phyloP scores from a whole-genome alignment of 805 yeast genomes.

The Lipomyces kockii region DNA sequence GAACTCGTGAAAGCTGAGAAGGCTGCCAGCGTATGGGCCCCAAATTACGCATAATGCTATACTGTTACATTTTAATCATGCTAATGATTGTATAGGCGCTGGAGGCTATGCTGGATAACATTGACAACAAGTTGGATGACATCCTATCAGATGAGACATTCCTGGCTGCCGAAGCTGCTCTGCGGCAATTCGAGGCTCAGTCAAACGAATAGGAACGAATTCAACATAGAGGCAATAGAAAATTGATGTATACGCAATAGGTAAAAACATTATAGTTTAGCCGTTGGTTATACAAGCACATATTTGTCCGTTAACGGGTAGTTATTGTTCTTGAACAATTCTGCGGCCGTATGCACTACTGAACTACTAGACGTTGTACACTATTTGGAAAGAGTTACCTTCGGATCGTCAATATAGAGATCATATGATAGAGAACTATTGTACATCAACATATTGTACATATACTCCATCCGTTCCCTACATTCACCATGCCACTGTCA shows the following conservation, averaged over 20 bases:
- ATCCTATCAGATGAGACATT: constrained; percentile 33
- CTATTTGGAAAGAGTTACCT: background rate
- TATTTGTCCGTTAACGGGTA: background rate
- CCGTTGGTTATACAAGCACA: background rate
- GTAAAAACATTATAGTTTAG: too few relatives aligned
- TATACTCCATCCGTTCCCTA: background rate
- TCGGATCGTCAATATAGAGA: background rate
- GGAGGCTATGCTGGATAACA: constrained; percentile 34
- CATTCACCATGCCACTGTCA: background rate
- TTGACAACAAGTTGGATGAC: constrained; percentile 33
- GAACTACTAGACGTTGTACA: background rate
- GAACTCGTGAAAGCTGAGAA: constrained; percentile 35
- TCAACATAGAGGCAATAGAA: background rate
- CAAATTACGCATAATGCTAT: background rate
- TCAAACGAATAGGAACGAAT: background rate
- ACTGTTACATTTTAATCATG: background rate
- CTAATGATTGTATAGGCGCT: constrained; percentile 20
- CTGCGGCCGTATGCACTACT: too few relatives aligned
- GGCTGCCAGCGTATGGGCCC: constrained; percentile 29
- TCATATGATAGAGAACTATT: background rate
- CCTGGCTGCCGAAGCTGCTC: constrained; percentile 31
- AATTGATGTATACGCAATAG: background rate
- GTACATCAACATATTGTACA: constrained; percentile 21
- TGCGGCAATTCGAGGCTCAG: constrained; percentile 16
- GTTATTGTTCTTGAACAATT: background rate